Conservation (phyloP, 2,329 filamentous ascomycete genomes). For the Pseudohalonectria lignicola region DNA sequence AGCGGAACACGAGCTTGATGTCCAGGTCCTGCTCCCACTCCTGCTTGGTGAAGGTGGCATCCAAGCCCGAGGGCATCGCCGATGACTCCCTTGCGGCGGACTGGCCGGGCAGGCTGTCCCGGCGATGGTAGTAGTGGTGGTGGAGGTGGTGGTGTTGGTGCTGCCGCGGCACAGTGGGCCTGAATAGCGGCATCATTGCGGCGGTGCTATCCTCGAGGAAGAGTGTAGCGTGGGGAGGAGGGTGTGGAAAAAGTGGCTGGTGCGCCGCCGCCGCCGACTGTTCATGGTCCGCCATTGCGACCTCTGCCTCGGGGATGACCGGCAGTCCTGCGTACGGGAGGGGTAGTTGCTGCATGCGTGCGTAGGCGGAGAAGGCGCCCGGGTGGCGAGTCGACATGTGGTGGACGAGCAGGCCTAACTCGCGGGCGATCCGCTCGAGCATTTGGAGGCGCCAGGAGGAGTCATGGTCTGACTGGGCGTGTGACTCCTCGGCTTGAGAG, state of each 20-base stretch:
- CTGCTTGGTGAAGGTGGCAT: constrained; percentile 47
- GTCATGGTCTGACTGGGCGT: constrained; percentile 5
- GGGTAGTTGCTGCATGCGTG: constrained; percentile 49
- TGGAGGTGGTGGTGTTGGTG: background rate
- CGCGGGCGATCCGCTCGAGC: constrained; percentile 73
- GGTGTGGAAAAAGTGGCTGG: no score
- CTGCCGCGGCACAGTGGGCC: constrained; percentile 29
- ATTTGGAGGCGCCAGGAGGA: constrained; percentile 62
- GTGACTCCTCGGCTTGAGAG: constrained; percentile 13
- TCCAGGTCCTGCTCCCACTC: constrained; percentile 95
- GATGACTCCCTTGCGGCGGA: constrained; percentile 6
- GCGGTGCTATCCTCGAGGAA: constrained; percentile 10
- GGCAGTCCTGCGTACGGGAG: constrained; percentile 73
- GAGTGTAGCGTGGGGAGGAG: background rate
- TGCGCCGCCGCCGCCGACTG: constrained; percentile 14
- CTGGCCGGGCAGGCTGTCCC: no score
- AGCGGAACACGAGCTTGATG: constrained; percentile 83
- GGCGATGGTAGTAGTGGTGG: background rate
- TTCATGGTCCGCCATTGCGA: constrained; percentile 15
- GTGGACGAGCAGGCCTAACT: constrained; percentile 74
- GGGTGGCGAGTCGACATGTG: constrained; percentile 65
- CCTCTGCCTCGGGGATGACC: constrained; percentile 43
- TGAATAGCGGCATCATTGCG: constrained; percentile 32
- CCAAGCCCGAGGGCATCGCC: constrained; percentile 4
- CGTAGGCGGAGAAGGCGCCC: constrained; percentile 78